phyloP scores from a whole-genome alignment of 345 rosid species.

The Garcia nutans region DNA sequence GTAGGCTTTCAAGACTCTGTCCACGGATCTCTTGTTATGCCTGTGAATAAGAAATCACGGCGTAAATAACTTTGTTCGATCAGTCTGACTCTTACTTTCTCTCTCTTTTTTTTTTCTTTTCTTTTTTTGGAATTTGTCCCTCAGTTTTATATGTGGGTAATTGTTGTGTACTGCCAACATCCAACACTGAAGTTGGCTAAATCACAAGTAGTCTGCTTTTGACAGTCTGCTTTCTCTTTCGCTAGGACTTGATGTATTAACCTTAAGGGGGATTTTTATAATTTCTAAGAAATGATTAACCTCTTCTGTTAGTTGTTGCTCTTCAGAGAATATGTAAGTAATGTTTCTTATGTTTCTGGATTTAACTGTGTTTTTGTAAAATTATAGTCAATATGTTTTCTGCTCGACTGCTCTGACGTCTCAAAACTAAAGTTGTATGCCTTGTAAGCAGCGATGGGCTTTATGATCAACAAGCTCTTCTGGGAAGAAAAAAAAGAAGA shows the following conservation, averaged over 20 bases:
- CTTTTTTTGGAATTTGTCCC: conserved; percentile 12
- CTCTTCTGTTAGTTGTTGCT: neutral
- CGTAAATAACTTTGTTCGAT: conserved; percentile 29
- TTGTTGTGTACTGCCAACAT: conserved; percentile 20
- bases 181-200: conserved; percentile 9
- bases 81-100: neutral
- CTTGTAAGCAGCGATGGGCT: too few species aligned
- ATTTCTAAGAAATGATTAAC: conserved; percentile 14
- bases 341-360: neutral
- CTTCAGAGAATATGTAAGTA: neutral
- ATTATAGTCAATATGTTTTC: neutral
- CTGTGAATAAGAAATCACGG: conserved; percentile 28
- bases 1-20: conserved; percentile 15
- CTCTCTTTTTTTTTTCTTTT: neutral
- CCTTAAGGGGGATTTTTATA: neutral
- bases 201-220: conserved; percentile 16
- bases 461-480: too few species aligned
- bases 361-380: neutral
- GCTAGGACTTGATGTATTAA: conserved; percentile 14
- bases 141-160: conserved; percentile 33
- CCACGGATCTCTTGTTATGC: conserved; percentile 21
- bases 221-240: neutral
- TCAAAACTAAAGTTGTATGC: neutral
- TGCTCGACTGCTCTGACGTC: neutral
- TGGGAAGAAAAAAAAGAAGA: too few species aligned